These are phyloP conservation scores for Kitagawia praeruptora DNA, from an alignment of 129 eudicot species.

Conservation along the genomic window DNA sequence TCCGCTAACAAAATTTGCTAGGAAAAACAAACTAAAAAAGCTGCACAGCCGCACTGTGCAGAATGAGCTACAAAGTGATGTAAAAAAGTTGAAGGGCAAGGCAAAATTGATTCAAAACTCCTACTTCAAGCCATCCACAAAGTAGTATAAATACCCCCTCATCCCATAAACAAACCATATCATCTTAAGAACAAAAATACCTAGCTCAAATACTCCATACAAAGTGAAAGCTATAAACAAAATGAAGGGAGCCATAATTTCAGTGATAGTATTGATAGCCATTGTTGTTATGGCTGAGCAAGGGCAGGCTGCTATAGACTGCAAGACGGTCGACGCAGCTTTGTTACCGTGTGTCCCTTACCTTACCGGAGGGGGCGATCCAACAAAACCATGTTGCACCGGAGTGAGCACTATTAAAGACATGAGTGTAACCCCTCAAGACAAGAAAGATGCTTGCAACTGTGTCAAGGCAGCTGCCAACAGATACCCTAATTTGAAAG, in stretches of 20 bases:
- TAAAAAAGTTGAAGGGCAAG: background rate
- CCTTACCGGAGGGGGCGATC: background rate
- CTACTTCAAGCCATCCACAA: background rate
- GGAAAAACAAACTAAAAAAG: background rate
- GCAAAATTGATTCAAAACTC: background rate
- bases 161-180: background rate
- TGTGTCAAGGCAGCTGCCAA: background rate
- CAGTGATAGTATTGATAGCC: background rate
- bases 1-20: background rate
- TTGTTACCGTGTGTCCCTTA: background rate
- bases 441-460: slow-evolving; percentile 7
- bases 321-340: background rate
- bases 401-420: background rate
- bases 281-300: background rate
- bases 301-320: background rate
- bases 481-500: slow-evolving; percentile 5
- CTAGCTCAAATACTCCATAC: background rate
- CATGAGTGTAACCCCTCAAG: background rate
- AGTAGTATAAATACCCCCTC: background rate
- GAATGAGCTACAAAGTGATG: background rate
- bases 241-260: background rate
- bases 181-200: background rate
- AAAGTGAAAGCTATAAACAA: background rate
- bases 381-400: background rate
- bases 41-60: background rate